Base-by-base conservation (phyloP, 116 monocot genomes). In the Papilionanthe hybrid region DNA sequence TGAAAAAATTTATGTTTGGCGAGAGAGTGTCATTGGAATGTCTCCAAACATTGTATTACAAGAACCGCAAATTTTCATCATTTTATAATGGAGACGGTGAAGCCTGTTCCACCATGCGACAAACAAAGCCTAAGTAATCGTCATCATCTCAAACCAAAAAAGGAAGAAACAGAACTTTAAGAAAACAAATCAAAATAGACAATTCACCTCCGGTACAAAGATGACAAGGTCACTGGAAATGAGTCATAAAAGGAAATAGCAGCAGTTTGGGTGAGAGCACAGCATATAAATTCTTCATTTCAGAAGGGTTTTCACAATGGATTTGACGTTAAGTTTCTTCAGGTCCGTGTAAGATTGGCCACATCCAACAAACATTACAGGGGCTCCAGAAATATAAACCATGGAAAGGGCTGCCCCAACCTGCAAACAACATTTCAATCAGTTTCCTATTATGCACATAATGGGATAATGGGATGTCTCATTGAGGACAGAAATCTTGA, bases 321-420 rank as follows among this genome's bases (percentile, higher is more conserved):
- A 91, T 84, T 94, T 94, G 53, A 98, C 95, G 66, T 98, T 98
- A 17, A 98, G 98, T 88, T 98, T 98, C 87, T 98, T 98, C 47
- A 98, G 91, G 83, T 98, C 98, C 4, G 98, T 91, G 76, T 98
- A 98, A 42, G 98, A 94, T 84, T 98, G 98, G 11, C 98, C 98
- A 66, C 98, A 94, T n/a, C 98, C 98, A 55, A 98, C 95, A 78
- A 98, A 98, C 98, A 98, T 98, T 42, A 98, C 91, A 0, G 98
- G 98, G 17, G 98, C 84, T 30, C 98, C 98, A 75, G 95, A 98
- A 50, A 98, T 87, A 82, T 98, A 98, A 41, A 98, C 98, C 98
- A 98, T 98, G 55, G 98, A 98, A 45, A 98, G 93, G 5, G 98
- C 98, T 5, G 98, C 98, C 82, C 98, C 98, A 63, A 98, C 95